phyloP scores from a whole-genome alignment of 1,284 basidiomycete genomes.

The Cutaneotrichosporon sp. region DNA sequence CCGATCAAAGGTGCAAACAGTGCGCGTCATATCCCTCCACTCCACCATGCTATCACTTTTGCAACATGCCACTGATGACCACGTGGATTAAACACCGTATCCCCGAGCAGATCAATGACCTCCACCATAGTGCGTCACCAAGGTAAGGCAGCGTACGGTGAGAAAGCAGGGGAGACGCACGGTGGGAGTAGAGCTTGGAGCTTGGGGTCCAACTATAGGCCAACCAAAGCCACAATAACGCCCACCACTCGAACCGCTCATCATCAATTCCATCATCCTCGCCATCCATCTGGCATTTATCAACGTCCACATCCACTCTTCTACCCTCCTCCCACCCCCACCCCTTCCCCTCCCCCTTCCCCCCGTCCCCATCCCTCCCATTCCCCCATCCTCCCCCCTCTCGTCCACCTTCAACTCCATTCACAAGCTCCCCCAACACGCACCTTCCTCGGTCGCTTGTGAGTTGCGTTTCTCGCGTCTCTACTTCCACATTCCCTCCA shows the following conservation, averaged over 20 bases:
- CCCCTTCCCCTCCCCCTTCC: constrained; percentile 1
- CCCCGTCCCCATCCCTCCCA: constrained; percentile 2
- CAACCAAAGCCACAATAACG: constrained; percentile 5
- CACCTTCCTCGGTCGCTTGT: constrained; percentile 7
- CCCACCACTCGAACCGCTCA: constrained; percentile 6
- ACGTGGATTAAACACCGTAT: neutral
- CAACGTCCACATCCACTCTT: constrained; percentile 2
- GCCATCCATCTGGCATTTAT: constrained; percentile 9
- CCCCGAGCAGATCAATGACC: neutral
- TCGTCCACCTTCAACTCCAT: neutral
- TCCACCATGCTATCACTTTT: neutral
- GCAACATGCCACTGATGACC: neutral
- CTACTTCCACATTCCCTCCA: constrained; percentile 17
- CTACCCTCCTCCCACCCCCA: constrained; percentile 6
- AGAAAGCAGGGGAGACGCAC: neutral
- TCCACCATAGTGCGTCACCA: neutral
- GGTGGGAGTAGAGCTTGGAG: neutral
- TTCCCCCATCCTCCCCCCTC: constrained; percentile 2
- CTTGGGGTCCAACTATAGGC: too few species aligned
- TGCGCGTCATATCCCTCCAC: neutral
- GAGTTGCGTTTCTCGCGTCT: constrained; percentile 4
- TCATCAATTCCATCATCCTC: constrained; percentile 10
- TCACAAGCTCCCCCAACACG: constrained; percentile 10
- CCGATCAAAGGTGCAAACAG: neutral
- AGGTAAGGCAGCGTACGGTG: neutral